A percentile compares a stretch with the other conserved stretches of the same genome.
phyloP scores from a whole-genome alignment of 2,329 filamentous ascomycete species.

The Claviceps capensis region DNA sequence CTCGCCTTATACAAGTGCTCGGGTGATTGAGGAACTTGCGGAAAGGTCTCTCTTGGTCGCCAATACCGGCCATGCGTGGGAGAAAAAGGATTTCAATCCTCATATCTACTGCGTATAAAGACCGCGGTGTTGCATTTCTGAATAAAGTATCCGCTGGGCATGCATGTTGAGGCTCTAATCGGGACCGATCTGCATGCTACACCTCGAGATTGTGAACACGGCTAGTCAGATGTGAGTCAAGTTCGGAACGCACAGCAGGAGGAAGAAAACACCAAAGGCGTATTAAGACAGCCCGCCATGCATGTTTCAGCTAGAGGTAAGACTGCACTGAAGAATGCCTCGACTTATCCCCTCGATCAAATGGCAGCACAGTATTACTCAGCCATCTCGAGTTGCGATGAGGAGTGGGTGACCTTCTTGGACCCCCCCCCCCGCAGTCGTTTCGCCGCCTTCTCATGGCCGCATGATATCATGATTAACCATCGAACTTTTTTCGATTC shows the following conservation, averaged over 20 bases:
- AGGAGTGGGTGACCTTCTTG: no score
- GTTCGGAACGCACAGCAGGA: neutral
- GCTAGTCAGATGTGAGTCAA: neutral
- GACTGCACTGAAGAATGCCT: neutral
- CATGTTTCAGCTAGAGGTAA: neutral
- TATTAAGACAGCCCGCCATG: neutral
- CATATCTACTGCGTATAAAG: neutral
- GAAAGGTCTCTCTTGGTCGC: neutral
- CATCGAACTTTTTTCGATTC: neutral
- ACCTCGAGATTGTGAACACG: neutral
- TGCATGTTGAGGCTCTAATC: neutral
- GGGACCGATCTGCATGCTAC: neutral
- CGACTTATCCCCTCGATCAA: neutral
- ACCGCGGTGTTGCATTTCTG: neutral
- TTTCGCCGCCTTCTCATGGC: no score
- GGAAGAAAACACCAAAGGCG: neutral
- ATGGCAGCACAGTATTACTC: neutral
- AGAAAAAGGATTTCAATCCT: neutral
- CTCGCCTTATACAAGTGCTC: neutral
- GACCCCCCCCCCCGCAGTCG: no score
- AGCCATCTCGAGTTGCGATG: neutral
- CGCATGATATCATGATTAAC: no score
- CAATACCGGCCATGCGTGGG: neutral
- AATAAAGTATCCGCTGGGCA: neutral
- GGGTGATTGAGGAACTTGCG: neutral